These are phyloP conservation scores for Oryza coarctata DNA, from an alignment of 176 grass and related monocot genomes.

Conservation along the genomic window DNA sequence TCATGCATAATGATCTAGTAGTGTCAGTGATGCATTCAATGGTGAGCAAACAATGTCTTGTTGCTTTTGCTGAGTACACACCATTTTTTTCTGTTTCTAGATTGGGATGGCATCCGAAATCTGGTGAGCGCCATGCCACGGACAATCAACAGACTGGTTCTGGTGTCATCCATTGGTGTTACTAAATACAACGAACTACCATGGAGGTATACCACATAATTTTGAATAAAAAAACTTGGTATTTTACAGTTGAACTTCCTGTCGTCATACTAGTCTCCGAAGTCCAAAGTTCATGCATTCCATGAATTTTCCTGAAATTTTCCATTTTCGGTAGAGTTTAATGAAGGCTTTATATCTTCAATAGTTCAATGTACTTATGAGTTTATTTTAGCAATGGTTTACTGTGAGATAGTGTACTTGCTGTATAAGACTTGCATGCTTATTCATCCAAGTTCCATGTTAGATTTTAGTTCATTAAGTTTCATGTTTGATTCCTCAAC, in stretches of 20 bases:
- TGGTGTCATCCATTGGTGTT: slow-evolving; percentile 90
- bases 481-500: not conserved
- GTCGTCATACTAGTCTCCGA: not conserved
- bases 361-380: not conserved
- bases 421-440: not conserved
- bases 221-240: not conserved
- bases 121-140: slow-evolving; percentile 56
- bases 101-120: slow-evolving; percentile 91
- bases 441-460: not conserved
- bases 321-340: not conserved
- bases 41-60: not conserved
- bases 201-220: slow-evolving; percentile 66
- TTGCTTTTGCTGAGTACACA: slow-evolving; percentile 13
- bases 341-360: not conserved
- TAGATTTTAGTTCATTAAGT: not conserved
- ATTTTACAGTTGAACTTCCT: slow-evolving; percentile 17
- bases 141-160: slow-evolving; percentile 65
- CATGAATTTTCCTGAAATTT: not conserved
- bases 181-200: slow-evolving; percentile 94
- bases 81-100: slow-evolving; percentile 44
- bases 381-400: slow-evolving; percentile 15
- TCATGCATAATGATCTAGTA: not conserved
- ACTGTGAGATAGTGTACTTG: not conserved
- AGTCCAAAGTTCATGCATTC: not conserved
- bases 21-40: not conserved